Evolutionary conservation across 192 early-diverging fungal species (phyloP), one percentile per base, ranked within the genome.

Genomic region (Spizellomyces punctatus): DNA sequence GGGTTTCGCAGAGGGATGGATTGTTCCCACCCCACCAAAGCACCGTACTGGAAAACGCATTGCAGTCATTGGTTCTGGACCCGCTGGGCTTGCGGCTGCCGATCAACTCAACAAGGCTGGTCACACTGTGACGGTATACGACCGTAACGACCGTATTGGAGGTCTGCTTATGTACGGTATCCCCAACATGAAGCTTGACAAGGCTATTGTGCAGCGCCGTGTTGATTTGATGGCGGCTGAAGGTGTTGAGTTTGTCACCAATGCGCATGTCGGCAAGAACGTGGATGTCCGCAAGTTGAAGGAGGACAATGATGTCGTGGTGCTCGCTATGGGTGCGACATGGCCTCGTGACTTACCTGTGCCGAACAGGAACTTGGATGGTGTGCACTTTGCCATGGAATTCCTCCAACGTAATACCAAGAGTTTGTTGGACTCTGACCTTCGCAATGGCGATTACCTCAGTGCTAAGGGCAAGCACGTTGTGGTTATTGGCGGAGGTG

Each of bases 171-270:
- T 95, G 86, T 99, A 99, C 81, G 97, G 97, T 71, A 99, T 99
- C 64, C 97, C 97, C 56, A 99, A 99, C 86, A 99, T 99, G 97
- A 99, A 99, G 87, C 90, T 99, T 45, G 97, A 99, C 85, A 99
- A 99, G 87, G 85, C 86, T 54, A 79, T 96, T 72, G 95, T 98
- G 43, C 93, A 95, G 78, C 88, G 97, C 54, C 92, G 97, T 59
- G 86, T 98, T 64, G 94, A 98, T 70, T 86, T 97, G 78, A 85
- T 99, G 82, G 92, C 89, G 6, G 90, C 89, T n/a, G 97, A 99
- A 84, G 97, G 96, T 58, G 87, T 99, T 62, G 85, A 79, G 58
- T 98, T 98, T 84, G 90, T 94, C 44, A 79, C 93, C 63, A 91
- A 91, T 80, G 88, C 93, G 8, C 86, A 96, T 63, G 92, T 99